Conservation (phyloP, 2,329 filamentous ascomycete species). For the Clarireedia hainanense region DNA sequence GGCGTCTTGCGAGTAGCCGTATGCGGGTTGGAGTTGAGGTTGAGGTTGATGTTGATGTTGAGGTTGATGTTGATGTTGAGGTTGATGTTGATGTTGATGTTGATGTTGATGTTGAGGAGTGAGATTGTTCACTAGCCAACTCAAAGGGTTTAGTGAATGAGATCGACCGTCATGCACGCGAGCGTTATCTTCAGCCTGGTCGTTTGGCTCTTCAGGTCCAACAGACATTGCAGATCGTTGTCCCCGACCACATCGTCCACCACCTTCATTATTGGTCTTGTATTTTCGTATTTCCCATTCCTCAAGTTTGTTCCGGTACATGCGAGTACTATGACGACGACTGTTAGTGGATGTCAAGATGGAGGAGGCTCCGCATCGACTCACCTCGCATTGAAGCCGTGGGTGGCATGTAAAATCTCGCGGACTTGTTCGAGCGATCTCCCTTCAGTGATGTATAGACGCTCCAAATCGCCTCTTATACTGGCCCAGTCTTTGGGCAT, state of each 20-base stretch:
- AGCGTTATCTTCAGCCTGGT: not conserved
- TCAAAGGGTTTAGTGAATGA: not conserved
- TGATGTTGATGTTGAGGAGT: not conserved
- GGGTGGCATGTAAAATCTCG: slow-evolving; percentile 8
- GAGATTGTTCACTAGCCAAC: not conserved
- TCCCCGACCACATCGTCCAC: not conserved
- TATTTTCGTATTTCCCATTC: slow-evolving; percentile 11
- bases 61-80: not conserved
- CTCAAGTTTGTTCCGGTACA: slow-evolving; percentile 12
- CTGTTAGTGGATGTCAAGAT: not conserved
- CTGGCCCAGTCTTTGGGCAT: slow-evolving; percentile 17
- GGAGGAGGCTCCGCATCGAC: not conserved
- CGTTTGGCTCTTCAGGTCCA: not conserved
- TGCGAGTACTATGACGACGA: slow-evolving; percentile 6
- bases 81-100: no score
- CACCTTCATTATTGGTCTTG: slow-evolving; percentile 8
- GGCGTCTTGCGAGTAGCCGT: not conserved
- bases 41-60: no score
- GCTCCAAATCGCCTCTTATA: slow-evolving; percentile 14
- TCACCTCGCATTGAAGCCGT: slow-evolving; percentile 17
- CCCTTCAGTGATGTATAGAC: slow-evolving; percentile 13
- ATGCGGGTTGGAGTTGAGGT: not conserved
- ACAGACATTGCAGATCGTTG: not conserved
- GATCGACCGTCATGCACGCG: not conserved
- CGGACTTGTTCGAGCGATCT: slow-evolving; percentile 14